Conservation (phyloP, 2,329 filamentous ascomycete species). For the Verticillium nubilum region DNA sequence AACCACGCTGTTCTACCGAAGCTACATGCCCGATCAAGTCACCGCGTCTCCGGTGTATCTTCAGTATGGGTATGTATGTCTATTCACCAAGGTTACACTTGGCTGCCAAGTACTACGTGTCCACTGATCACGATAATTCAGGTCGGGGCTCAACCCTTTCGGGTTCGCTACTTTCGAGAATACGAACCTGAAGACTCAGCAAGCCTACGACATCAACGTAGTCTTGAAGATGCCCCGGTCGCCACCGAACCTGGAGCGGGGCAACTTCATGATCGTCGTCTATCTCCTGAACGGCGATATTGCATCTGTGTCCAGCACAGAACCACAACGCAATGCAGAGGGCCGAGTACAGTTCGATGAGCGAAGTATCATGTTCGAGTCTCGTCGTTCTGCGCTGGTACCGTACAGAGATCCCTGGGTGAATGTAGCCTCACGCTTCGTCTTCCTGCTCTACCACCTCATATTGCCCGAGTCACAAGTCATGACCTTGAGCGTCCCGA, state of each 20-base stretch:
- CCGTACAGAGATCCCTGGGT: slow-evolving; percentile 72
- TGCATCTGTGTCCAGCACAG: slow-evolving; percentile 10
- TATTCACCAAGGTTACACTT: not conserved
- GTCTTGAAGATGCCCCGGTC: slow-evolving; percentile 74
- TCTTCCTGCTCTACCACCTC: slow-evolving; percentile 65
- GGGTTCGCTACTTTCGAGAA: slow-evolving; percentile 40
- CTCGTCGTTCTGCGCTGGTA: slow-evolving; percentile 70
- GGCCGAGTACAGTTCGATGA: slow-evolving; percentile 20
- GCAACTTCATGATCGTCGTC: slow-evolving; percentile 93
- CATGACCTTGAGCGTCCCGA: slow-evolving; percentile 56
- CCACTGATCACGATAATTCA: slow-evolving; percentile 14
- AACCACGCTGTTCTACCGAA: slow-evolving; percentile 49
- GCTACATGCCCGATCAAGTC: slow-evolving; percentile 50
- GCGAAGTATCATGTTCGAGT: slow-evolving; percentile 49
- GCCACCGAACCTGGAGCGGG: slow-evolving; percentile 65
- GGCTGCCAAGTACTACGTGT: not conserved
- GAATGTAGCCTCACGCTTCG: slow-evolving; percentile 52
- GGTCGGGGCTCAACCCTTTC: slow-evolving; percentile 46
- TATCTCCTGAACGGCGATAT: slow-evolving; percentile 49
- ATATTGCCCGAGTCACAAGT: slow-evolving; percentile 60
- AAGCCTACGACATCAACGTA: slow-evolving; percentile 81
- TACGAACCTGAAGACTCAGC: slow-evolving; percentile 57
- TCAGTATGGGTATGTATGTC: slow-evolving; percentile 49
- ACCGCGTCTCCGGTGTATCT: slow-evolving; percentile 47
- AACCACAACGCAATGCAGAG: slow-evolving; percentile 5